Base-by-base conservation (phyloP, 495 filamentous ascomycete species). In the Trichocladium antarcticum region DNA sequence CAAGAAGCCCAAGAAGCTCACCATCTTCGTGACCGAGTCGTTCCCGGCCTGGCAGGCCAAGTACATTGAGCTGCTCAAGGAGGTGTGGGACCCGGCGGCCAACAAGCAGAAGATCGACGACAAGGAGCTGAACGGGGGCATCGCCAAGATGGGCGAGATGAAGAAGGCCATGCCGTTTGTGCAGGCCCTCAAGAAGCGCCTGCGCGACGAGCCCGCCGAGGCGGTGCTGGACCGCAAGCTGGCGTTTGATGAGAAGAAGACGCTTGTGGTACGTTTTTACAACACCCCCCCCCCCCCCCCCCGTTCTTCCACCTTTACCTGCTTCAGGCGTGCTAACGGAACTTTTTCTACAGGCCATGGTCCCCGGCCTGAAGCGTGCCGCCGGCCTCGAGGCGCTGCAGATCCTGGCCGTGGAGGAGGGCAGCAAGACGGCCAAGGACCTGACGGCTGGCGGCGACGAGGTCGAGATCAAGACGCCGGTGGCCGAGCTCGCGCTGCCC, bases 121-220 rank as follows among this genome's bases (percentile, higher is more conserved):
- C 59, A 93, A 92, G 71, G 77, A 76, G 45, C 69, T 96, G 16
- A 85, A 77, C 57, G 76, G 76, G 42, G 77, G 81, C 57, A 76
- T 90, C 17, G 77, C 74, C 57, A 89, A 89, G 69, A 77, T 92
- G 59, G 66, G 65, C 38, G 90, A 96, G 68, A 86, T 84, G 77
- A 98, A 98, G 78, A 87, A 90, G 67, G 90, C 87, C 21, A 97
- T 97, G 92, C 93, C 93, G 5, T 98, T 96, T 59, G 80, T 97
- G 5, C 88, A 97, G 66, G 67, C 60, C 1, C 68, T 98, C 42
- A 96, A 95, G 82, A 82, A 77, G 57, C 76, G 85, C 16, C 74
- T 98, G 20, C 64, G 83, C 37, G 63, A 60, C 35, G 75, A 80
- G 61, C 66, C 73, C 28, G 69, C 75, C 7, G 69, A 77, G 16